Base-by-base conservation (phyloP, 139 green algal species). In the Mychonastes homosphaera region DNA sequence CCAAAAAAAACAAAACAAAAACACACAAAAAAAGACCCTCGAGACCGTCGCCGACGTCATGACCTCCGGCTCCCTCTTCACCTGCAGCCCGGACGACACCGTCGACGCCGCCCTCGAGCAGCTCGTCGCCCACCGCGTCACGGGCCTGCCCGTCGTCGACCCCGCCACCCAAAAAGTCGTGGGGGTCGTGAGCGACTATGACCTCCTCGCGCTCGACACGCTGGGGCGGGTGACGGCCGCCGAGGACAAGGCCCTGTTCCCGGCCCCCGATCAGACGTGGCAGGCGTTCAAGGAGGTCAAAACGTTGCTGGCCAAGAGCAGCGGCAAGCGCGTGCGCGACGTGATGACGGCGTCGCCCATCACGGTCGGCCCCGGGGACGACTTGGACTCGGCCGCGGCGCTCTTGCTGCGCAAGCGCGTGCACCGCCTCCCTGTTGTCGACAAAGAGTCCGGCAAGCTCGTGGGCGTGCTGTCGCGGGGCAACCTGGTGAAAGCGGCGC, bases 101-200 rank as follows among this genome's bases (percentile, higher is more conserved):
- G 67, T 85, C 15, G 79, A 86, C 38, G 53, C 73, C 60, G 79
- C 77, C 9, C 35, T 86, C 26, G 70, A 84, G 41, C 46, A 75
- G 18, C 50, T 86, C 12, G 79, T 86, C 18, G 27, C 65, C 6
- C 50, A 85, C 24, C 64, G 63, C 30, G 71, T 86, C 29, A 72
- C 70, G n/a, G 79, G 79, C n/a, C 47, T 86, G 28, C 79, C 79
- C 12, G 79, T 86, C 0, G 52, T 85, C 3, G 78, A 85, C 26
- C 28, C 48, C 26, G 35, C 65, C 2, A 47, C 51, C 30, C 57
- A 40, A 24, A 66, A 82, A 33, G 74, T 76, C 26, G 72, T 92
- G 21, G 84, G 84, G 12, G 74, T 92, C 8, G 80, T 92, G 32
- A 87, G 76, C 19, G 84, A 92, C 71, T 92, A 83, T 47, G 84